These are phyloP conservation scores for Sordariomycetes sp. DNA, from an alignment of 2,329 filamentous ascomycete species.

Conservation along the genomic window DNA sequence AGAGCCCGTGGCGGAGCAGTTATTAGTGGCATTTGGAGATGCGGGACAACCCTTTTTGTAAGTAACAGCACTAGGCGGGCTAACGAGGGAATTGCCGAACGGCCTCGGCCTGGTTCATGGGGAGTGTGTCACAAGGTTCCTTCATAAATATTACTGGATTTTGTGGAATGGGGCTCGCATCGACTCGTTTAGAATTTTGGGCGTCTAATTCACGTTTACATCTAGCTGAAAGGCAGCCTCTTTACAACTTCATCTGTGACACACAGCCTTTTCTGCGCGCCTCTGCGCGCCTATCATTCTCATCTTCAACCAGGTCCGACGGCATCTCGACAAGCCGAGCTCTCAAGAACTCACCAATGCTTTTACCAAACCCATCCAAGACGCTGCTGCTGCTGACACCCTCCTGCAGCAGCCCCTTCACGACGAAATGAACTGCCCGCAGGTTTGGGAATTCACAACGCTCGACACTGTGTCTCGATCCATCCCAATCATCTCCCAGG, in stretches of 20 bases:
- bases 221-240: too few relatives aligned
- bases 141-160: too few relatives aligned
- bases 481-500: constrained; percentile 32
- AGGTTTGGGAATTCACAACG: constrained; percentile 34
- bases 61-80: too few relatives aligned
- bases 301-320: constrained; percentile 10
- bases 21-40: too few relatives aligned
- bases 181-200: too few relatives aligned
- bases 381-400: constrained; percentile 36
- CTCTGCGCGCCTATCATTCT: constrained; percentile 8
- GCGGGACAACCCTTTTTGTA: too few relatives aligned
- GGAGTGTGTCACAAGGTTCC: too few relatives aligned
- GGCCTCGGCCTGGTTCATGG: too few relatives aligned
- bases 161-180: too few relatives aligned
- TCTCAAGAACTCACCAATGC: constrained; percentile 38
- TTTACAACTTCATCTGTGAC: not conserved
- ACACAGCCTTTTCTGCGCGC: not conserved
- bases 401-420: constrained; percentile 32
- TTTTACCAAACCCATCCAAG: constrained; percentile 41
- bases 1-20: too few relatives aligned
- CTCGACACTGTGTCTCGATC: constrained; percentile 25
- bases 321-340: constrained; percentile 18
- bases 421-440: constrained; percentile 32
- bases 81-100: too few relatives aligned
- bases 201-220: too few relatives aligned